phyloP scores from a whole-genome alignment of 192 early-diverging fungal genomes.

The Coemansia sp. region DNA sequence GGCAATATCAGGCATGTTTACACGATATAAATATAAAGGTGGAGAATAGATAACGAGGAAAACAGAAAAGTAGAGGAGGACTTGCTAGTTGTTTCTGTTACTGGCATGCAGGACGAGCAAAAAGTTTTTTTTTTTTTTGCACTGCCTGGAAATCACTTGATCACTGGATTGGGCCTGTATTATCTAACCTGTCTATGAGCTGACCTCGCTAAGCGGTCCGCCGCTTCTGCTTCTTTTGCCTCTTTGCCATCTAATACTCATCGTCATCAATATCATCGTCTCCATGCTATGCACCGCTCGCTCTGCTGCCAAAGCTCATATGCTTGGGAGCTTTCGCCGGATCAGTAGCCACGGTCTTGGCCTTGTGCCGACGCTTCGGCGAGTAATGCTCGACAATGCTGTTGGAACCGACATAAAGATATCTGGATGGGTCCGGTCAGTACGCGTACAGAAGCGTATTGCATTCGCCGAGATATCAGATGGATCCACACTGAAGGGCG shows the following conservation, averaged over 20 bases:
- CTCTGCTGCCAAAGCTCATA: not conserved
- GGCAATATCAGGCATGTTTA: slow-evolving; percentile 25
- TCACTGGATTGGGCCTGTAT: not conserved
- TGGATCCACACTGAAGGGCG: slow-evolving; percentile 67
- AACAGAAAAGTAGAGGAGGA: not conserved
- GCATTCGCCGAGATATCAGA: slow-evolving; percentile 80
- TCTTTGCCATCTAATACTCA: not conserved
- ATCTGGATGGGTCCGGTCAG: slow-evolving; percentile 80
- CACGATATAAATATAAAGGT: slow-evolving; percentile 4
- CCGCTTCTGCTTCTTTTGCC: not conserved
- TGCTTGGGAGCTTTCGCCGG: not conserved
- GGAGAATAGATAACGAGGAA: not conserved
- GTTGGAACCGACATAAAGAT: slow-evolving; percentile 26
- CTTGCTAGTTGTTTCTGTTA: not conserved
- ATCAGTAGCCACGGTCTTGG: slow-evolving; percentile 1
- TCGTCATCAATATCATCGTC: not conserved
- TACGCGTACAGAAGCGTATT: slow-evolving; percentile 74
- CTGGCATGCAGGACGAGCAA: not conserved
- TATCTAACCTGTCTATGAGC: not conserved
- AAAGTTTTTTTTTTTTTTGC: slow-evolving; percentile 4
- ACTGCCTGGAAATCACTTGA: not conserved
- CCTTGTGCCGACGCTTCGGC: slow-evolving; percentile 33
- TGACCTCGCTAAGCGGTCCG: not conserved
- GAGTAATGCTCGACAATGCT: slow-evolving; percentile 18
- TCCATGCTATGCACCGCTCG: not conserved